Evolutionary conservation across 75 land plant genomes (phyloP), one percentile per base, ranked within the genome.

Genomic region (Pseudotsuga menziesii): DNA sequence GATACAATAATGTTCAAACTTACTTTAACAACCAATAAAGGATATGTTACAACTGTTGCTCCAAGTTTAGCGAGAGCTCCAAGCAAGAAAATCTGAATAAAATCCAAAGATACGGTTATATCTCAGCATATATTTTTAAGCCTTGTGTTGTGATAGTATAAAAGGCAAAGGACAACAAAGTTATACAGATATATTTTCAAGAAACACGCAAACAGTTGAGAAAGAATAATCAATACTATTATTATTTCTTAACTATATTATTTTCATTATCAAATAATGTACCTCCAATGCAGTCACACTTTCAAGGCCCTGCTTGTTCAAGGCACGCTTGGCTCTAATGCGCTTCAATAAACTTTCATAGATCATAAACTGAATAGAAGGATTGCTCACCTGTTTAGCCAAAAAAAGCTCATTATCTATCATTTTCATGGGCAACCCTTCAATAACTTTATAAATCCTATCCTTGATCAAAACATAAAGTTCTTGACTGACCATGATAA

Each of bases 41-140:
- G 99, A 83, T 97, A 97, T 63, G 99, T 97, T 39, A 83, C 89
- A 56, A 97, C 84, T 29, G 99, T 97, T 15, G 99, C 99, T 66
- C 99, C 99, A 81, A 97, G 93, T 78, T 97, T 97, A 25, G 97
- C 99, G 74, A 96, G 72, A 57, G 99, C 97, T 79, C 99, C 98
- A 81, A 97, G 93, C 75, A 92, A 78, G 87, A 97, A 97, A 71
- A 94, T 80, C 99, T 96, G 78, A 32, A 19, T 67, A 7, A 62
- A 78, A 79, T 7, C 16, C 4, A 20, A 78, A 22, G 44, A 71
- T 3, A 7, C 12, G 41, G 66, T 25, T 22, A 16, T 79, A 71
- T 56, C 41, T 69, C 41, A 48, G 54, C 54, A 44, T 35, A n/a
- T 35, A 67, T 39, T 20, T 67, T 8, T 67, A 67, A 7, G 22